Base-by-base conservation (phyloP, 139 green algal genomes). In the Penium margaritaceum region DNA sequence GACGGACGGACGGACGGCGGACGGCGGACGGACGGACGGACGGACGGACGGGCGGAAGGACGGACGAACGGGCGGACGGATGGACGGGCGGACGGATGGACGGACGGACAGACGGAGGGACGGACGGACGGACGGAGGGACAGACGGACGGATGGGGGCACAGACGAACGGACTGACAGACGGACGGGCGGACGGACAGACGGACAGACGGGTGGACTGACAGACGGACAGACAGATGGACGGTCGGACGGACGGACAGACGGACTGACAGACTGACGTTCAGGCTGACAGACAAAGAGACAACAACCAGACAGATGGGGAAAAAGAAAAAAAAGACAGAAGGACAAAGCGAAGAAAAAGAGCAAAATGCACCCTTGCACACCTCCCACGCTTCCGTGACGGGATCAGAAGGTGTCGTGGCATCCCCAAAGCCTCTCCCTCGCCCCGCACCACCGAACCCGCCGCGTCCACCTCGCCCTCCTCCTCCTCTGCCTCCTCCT, bases 361-460 rank as follows among this genome's bases (percentile, higher is more conserved):
- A 64, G 55, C 35, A 64, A 64, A 64, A 64, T 51, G 9, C 41
- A 51, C 41, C 41, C 41, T 7, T 58, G 24, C 46, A 27, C 63
- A 80, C 73, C 73, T 80, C 67, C 35, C 34, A 80, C 0, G 34
- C 58, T 2, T 69, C 73, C 15, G 65, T 51, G 4, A 80, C 38
- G 27, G 73, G 65, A 33, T 80, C 65, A n/a, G n/a, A n/a, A n/a
- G n/a, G n/a, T n/a, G n/a, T n/a, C n/a, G n/a, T n/a, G n/a, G n/a
- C n/a, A n/a, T n/a, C n/a, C n/a, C n/a, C n/a, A n/a, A n/a, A n/a
- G n/a, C 73, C 35, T 34, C 73, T 70, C 29, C 63, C 47, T 69
- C 41, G 19, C 4, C 73, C 65, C 27, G 30, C 17, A 5, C 64
- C 15, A 6, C 64, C 38, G 30, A 67, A 37, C 15, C 73, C 73